These are phyloP conservation scores for Immersiella caudata DNA, from an alignment of 495 filamentous ascomycete species.

Conservation along the genomic window DNA sequence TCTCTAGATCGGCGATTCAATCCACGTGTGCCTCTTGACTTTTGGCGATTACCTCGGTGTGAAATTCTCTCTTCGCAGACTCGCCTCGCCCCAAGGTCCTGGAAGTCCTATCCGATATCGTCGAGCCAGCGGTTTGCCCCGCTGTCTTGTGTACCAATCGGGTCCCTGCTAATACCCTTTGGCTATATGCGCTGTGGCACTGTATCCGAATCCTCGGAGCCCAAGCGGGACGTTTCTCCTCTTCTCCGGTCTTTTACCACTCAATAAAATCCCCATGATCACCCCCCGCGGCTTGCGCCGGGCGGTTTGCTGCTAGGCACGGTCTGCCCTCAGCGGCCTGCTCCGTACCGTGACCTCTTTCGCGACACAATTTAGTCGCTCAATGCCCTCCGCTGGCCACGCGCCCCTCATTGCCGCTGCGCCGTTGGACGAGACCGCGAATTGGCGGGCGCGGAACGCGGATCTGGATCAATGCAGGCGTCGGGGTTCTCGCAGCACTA, in stretches of 20 bases:
- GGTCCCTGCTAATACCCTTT: neutral
- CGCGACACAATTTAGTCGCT: conserved; percentile 17
- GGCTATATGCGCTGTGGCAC: neutral
- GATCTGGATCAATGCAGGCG: conserved; percentile 8
- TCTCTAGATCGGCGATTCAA: neutral
- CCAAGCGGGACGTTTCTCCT: conserved; percentile 5
- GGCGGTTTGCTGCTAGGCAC: neutral
- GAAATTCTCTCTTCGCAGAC: neutral
- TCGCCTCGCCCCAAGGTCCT: neutral
- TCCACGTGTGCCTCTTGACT: neutral
- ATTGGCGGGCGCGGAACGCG: neutral
- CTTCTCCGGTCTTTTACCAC: neutral
- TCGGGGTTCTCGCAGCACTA: neutral
- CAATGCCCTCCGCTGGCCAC: conserved; percentile 18
- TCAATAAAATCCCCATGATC: neutral
- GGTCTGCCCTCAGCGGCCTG: neutral
- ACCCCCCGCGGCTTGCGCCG: conserved; percentile 4
- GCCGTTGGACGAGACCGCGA: conserved; percentile 6
- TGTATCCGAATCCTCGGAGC: conserved; percentile 10
- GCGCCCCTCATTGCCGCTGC: neutral
- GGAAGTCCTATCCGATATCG: neutral
- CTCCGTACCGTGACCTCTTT: neutral
- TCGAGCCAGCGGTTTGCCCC: neutral
- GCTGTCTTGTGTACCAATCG: neutral
- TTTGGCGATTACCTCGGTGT: neutral